A percentile compares a stretch with the other conserved stretches of the same genome.
Conservation (phyloP, 192 early-diverging fungal genomes). For the Mycoemilia scoparia region DNA sequence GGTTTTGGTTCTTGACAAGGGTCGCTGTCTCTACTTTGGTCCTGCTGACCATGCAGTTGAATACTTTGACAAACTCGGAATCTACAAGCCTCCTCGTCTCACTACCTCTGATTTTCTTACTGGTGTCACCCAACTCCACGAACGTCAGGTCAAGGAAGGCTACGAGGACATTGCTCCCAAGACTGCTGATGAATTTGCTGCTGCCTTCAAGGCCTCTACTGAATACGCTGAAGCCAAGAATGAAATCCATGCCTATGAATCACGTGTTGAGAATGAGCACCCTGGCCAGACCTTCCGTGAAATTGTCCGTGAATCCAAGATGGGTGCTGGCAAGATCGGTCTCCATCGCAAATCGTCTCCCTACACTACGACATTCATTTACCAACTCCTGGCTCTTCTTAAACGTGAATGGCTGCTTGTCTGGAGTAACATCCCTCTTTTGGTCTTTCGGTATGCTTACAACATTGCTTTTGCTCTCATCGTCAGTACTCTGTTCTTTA, state of each 20-base stretch:
- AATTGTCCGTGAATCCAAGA: slow-evolving; percentile 36
- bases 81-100: slow-evolving; percentile 41
- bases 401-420: slow-evolving; percentile 46
- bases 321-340: slow-evolving; percentile 28
- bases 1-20: slow-evolving; percentile 44
- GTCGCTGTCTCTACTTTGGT: slow-evolving; percentile 51
- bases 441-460: slow-evolving; percentile 39
- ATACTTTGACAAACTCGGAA: slow-evolving; percentile 46
- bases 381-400: slow-evolving; percentile 38
- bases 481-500: slow-evolving; percentile 50
- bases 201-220: slow-evolving; percentile 29
- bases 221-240: slow-evolving; percentile 17
- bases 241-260: slow-evolving; percentile 25
- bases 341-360: slow-evolving; percentile 31
- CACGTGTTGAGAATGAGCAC: slow-evolving; percentile 4
- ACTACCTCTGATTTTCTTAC: slow-evolving; percentile 56
- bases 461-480: slow-evolving; percentile 45
- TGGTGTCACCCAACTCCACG: slow-evolving; percentile 42
- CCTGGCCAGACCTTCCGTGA: slow-evolving; percentile 20
- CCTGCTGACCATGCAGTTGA: slow-evolving; percentile 33
- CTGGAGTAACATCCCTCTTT: slow-evolving; percentile 25
- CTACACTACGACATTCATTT: slow-evolving; percentile 43
- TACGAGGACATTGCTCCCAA: slow-evolving; percentile 36
- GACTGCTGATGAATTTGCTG: slow-evolving; percentile 45
- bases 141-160: slow-evolving; percentile 33